A percentile compares a stretch with the other conserved stretches of the same genome.
Evolutionary conservation across 2,329 filamentous ascomycete genomes (phyloP).

Genomic region (Aspergillus tanneri): DNA sequence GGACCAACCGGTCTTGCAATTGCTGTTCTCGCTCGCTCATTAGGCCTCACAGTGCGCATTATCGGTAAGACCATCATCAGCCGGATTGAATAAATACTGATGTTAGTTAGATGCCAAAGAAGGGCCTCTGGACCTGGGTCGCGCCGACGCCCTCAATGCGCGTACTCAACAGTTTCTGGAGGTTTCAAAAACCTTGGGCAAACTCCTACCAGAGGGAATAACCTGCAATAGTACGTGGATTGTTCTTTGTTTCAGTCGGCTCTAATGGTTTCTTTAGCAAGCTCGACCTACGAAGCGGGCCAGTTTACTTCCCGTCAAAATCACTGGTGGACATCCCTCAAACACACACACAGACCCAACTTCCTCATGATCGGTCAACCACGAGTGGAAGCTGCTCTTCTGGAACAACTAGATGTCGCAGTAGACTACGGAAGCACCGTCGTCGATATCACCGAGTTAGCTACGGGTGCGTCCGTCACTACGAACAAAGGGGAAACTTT

Average conservation of each 20-base stretch:
- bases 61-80: neutral
- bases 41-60: neutral
- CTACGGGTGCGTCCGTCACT: neutral
- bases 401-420: neutral
- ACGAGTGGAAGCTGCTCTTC: constrained; percentile 2
- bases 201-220: neutral
- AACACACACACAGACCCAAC: constrained; percentile 7
- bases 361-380: constrained; percentile 9
- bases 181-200: neutral
- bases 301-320: constrained; percentile 8
- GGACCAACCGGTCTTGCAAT: constrained; percentile 1
- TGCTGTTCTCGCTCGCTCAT: constrained; percentile 1
- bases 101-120: neutral
- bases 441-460: neutral
- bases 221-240: constrained; percentile 4
- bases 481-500: neutral
- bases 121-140: neutral
- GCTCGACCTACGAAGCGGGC: constrained; percentile 6
- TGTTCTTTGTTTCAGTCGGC: no score
- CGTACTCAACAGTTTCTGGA: constrained; percentile 5
- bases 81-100: neutral
- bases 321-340: constrained; percentile 9
- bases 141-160: constrained; percentile 5
- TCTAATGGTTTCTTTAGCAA: neutral
- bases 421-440: neutral